Conservation (phyloP, 306 rosid genomes). For the Hippophae rhamnoides region DNA sequence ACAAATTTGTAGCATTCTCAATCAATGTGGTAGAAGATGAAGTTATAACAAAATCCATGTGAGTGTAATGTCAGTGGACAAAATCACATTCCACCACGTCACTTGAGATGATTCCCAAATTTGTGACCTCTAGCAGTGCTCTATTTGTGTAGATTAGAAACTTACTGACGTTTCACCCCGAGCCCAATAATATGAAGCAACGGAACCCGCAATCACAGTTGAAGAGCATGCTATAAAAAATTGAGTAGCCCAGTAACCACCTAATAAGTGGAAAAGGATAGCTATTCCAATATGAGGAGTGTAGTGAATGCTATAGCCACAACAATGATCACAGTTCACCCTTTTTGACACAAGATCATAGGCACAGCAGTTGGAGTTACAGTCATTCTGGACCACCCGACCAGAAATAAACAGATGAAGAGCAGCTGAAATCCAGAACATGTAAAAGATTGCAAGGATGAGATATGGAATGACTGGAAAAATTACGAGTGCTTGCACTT, state of each 20-base stretch:
- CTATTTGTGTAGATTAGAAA: slow-evolving; percentile 9
- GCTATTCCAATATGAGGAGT: slow-evolving; percentile 76
- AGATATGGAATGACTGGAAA: slow-evolving; percentile 74
- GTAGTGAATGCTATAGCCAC: slow-evolving; percentile 73
- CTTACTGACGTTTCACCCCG: slow-evolving; percentile 82
- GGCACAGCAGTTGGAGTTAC: slow-evolving; percentile 76
- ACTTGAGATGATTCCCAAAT: no score
- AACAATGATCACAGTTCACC: slow-evolving; percentile 68
- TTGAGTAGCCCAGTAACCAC: slow-evolving; percentile 92
- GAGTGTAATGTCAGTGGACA: no score
- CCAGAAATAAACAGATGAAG: slow-evolving; percentile 88
- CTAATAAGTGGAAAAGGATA: slow-evolving; percentile 87
- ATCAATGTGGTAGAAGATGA: no score
- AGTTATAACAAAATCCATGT: no score
- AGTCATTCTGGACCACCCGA: slow-evolving; percentile 63
- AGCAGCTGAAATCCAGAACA: slow-evolving; percentile 84
- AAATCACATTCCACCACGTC: no score
- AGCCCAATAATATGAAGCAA: slow-evolving; percentile 94
- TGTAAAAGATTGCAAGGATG: slow-evolving; percentile 82
- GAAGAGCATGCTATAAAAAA: slow-evolving; percentile 81
- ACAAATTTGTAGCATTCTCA: no score
- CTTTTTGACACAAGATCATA: slow-evolving; percentile 58
- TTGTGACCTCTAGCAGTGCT: no score
- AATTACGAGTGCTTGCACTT: slow-evolving; percentile 74
- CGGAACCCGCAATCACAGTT: slow-evolving; percentile 87